These are phyloP conservation scores for Petunia secreta DNA, from an alignment of 257 asterid species.

Conservation along the genomic window DNA sequence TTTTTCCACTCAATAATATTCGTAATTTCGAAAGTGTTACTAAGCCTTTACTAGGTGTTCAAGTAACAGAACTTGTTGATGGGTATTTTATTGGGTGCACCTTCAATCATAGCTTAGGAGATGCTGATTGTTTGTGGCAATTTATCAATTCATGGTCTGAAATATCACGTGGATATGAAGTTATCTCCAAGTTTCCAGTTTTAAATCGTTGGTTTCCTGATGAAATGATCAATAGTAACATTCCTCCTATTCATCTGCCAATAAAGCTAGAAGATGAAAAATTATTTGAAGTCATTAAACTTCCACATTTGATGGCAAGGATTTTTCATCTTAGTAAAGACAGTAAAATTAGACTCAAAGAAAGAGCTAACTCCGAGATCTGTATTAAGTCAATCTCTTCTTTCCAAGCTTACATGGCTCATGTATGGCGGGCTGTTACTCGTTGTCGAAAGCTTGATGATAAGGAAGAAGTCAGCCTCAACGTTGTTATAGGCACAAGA, in stretches of 20 bases:
- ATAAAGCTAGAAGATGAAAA: slow-evolving; percentile 30
- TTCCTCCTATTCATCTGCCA: background rate
- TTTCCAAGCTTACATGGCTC: slow-evolving; percentile 57
- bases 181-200: slow-evolving; percentile 31
- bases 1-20: slow-evolving; percentile 36
- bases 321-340: slow-evolving; percentile 43
- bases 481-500: slow-evolving; percentile 38
- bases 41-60: slow-evolving; percentile 45
- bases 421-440: slow-evolving; percentile 45
- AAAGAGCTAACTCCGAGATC: slow-evolving; percentile 41
- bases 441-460: slow-evolving; percentile 27
- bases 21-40: slow-evolving; percentile 34
- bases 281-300: background rate
- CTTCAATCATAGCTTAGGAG: slow-evolving; percentile 41
- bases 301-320: slow-evolving; percentile 27
- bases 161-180: slow-evolving; percentile 35
- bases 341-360: slow-evolving; percentile 34
- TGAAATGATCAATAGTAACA: too few species aligned
- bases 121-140: slow-evolving; percentile 52
- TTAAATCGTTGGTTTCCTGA: slow-evolving; percentile 38
- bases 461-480: slow-evolving; percentile 24
- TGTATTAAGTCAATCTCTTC: slow-evolving; percentile 35
- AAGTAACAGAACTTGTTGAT: slow-evolving; percentile 42
- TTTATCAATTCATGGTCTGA: slow-evolving; percentile 58
- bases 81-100: slow-evolving; percentile 47